These are phyloP conservation scores for Daldinia grandis DNA, from an alignment of 495 filamentous ascomycete genomes.

Conservation along the genomic window DNA sequence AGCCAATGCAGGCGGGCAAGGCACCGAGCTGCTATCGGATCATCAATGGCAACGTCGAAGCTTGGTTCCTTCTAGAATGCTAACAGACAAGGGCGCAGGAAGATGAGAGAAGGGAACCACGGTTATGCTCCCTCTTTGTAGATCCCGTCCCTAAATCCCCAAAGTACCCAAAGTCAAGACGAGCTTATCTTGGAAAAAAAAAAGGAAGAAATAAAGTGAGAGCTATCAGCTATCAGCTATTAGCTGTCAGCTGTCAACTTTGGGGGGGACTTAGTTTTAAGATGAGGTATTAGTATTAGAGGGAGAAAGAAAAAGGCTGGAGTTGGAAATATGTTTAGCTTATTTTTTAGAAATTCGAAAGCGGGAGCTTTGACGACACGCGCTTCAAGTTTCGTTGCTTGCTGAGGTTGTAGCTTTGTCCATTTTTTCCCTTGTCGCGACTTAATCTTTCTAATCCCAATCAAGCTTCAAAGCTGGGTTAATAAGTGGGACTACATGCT, in stretches of 20 bases:
- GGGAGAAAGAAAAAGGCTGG: background rate
- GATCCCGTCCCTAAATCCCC: background rate
- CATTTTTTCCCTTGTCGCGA: conserved; percentile 28
- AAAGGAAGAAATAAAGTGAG: background rate
- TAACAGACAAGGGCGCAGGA: background rate
- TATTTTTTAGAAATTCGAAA: conserved; percentile 26
- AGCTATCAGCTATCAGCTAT: background rate
- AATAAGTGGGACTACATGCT: background rate
- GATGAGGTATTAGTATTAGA: background rate
- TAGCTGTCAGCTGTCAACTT: background rate
- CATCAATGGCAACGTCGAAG: conserved; percentile 42
- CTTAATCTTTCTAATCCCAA: conserved; percentile 17
- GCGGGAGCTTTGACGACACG: conserved; percentile 19
- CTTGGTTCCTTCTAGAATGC: conserved; percentile 13
- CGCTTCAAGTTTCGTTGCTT: conserved; percentile 17
- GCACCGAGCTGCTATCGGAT: conserved; percentile 38
- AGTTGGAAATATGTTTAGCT: conserved; percentile 14
- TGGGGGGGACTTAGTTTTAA: background rate
- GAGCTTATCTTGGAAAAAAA: conserved; percentile 9
- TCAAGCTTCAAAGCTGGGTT: background rate
- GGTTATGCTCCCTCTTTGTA: background rate
- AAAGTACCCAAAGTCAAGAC: background rate
- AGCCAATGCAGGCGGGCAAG: conserved; percentile 53
- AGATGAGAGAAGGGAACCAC: conserved; percentile 12
- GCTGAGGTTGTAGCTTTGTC: conserved; percentile 20